Evolutionary conservation across 495 filamentous ascomycete genomes (phyloP), one percentile per base, ranked within the genome.

Genomic region (Neurospora sp.): DNA sequence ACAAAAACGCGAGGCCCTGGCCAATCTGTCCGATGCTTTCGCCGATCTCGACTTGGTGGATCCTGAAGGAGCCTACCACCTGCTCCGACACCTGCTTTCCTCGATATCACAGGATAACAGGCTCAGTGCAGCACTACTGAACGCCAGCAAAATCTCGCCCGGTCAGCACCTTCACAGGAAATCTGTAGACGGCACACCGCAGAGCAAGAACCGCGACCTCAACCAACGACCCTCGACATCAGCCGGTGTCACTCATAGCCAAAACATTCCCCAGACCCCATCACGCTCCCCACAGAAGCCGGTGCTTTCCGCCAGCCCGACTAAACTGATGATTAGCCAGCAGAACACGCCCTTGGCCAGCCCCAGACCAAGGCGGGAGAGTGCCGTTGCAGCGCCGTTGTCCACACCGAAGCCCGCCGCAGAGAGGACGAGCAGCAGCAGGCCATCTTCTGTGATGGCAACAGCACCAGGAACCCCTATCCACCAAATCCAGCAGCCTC

Each of bases 61-160:
- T 76, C 95, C 96, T 0, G 96, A 98, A 81, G 94, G 94, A 37
- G 89, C 94, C 38, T 96, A 94, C 76, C 90, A 95, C 69, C 87
- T 99, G 14, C 82, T 99, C 68, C 88, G 89, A 76, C 84, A 86
- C 69, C 88, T 93, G 48, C 88, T 94, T 61, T 70, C 81, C 1
- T 74, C 80, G 31, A 75, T 85, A 6, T 77, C 80, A 5, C 82
- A 85, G 22, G 85, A 87, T 70, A 74, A 69, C 42, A 85, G 79
- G 72, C 73, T 87, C 9, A 81, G 75, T 71, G 76, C 77, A 22
- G 80, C 82, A 9, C 81, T 86, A 69, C 70, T 85, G 27, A 68
- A 76, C 35, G 69, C 72, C 53, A 76, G 14, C 72, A 70, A 9
- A 72, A 70, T 4, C 14, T 35, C 14, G 68, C 70, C 20, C 38